These are phyloP conservation scores for Cladophialophora chaetospira DNA, from an alignment of 2,329 filamentous ascomycete genomes.

Conservation along the genomic window DNA sequence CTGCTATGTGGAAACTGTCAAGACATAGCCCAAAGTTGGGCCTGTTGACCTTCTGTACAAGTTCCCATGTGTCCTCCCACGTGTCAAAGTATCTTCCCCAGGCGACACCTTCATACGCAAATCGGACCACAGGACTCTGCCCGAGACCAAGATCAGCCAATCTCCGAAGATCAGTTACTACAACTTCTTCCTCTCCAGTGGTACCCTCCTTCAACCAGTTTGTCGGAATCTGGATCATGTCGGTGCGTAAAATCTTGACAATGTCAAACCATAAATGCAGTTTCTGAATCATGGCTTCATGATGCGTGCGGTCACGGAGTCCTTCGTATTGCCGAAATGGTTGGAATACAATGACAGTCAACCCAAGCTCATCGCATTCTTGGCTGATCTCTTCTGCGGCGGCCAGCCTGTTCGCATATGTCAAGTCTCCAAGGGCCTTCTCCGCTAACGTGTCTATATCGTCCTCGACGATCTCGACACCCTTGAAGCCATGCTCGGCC, in stretches of 20 bases:
- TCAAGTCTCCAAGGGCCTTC: neutral
- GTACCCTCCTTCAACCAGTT: slow-evolving; percentile 61
- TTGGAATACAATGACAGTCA: slow-evolving; percentile 45
- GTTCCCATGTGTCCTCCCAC: slow-evolving; percentile 72
- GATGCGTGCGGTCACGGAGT: slow-evolving; percentile 63
- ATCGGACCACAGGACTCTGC: slow-evolving; percentile 60
- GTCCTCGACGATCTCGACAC: slow-evolving; percentile 13
- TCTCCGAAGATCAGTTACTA: slow-evolving; percentile 7
- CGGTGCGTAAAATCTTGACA: slow-evolving; percentile 64
- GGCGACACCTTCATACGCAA: slow-evolving; percentile 72
- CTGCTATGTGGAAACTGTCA: slow-evolving; percentile 77
- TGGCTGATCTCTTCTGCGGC: slow-evolving; percentile 1
- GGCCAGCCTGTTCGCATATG: neutral
- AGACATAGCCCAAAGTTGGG: slow-evolving; percentile 75
- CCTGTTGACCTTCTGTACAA: slow-evolving; percentile 65
- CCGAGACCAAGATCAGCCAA: slow-evolving; percentile 60
- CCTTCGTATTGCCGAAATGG: slow-evolving; percentile 79
- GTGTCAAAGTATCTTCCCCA: slow-evolving; percentile 69
- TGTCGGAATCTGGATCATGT: slow-evolving; percentile 72
- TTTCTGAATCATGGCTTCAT: slow-evolving; percentile 60
- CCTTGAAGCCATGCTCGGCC: slow-evolving; percentile 8
- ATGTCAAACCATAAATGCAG: slow-evolving; percentile 70
- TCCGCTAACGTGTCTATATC: slow-evolving; percentile 5
- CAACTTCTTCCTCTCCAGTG: slow-evolving; percentile 49
- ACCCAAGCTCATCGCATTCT: slow-evolving; percentile 7